Evolutionary conservation across 2,329 filamentous ascomycete genomes (phyloP).

Genomic region (Podosphaera fusca): DNA sequence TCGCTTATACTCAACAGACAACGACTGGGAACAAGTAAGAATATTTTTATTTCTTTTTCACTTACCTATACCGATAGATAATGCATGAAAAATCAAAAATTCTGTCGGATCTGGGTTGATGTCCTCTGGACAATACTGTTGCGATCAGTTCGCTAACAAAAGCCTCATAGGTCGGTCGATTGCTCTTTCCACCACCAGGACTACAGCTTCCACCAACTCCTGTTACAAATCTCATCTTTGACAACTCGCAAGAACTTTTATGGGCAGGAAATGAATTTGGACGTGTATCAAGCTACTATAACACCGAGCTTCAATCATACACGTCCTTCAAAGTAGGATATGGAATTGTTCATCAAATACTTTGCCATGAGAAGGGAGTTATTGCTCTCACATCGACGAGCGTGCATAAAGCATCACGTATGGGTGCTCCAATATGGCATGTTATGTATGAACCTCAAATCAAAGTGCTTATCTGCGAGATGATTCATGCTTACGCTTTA

Average conservation of each 20-base stretch:
- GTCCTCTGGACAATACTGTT: neutral
- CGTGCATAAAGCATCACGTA: conserved; percentile 68
- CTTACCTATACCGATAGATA: neutral
- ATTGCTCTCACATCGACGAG: conserved; percentile 64
- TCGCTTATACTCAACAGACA: conserved; percentile 26
- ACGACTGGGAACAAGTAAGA: conserved; percentile 43
- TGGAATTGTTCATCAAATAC: conserved; percentile 63
- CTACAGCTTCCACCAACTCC: conserved; percentile 45
- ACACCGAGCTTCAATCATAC: conserved; percentile 65
- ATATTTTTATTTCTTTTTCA: neutral
- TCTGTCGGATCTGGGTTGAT: conserved; percentile 5
- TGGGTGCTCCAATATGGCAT: conserved; percentile 75
- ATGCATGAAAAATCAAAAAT: conserved; percentile 2
- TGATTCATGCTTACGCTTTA: conserved; percentile 7
- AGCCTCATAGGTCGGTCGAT: conserved; percentile 46
- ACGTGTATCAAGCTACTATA: conserved; percentile 70
- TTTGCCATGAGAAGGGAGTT: conserved; percentile 79
- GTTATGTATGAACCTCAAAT: conserved; percentile 30
- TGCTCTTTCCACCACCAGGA: conserved; percentile 57
- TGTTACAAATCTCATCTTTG: conserved; percentile 67
- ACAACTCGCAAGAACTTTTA: conserved; percentile 67
- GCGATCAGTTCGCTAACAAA: neutral
- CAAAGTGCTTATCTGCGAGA: neutral
- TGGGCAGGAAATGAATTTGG: conserved; percentile 84
- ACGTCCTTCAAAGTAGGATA: conserved; percentile 68